Base-by-base conservation (phyloP, 139 green algal genomes). In the Micractinium conductrix region DNA sequence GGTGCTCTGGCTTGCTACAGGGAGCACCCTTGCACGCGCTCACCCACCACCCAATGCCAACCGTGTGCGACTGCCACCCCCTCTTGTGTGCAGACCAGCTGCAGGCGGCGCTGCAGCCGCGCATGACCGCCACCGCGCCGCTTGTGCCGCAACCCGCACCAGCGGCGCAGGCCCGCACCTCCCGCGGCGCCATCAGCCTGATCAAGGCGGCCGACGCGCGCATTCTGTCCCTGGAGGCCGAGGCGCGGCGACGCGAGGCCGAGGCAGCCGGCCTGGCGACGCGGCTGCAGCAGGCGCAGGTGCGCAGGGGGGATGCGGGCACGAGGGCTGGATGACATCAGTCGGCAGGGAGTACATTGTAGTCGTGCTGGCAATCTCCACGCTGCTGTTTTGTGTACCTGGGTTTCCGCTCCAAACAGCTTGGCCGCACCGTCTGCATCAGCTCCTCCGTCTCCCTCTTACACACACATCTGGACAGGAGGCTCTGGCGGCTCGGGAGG, bases 191-290 rank as follows among this genome's bases (percentile, higher is more conserved):
- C 55, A 80, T 91, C 60, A 81, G 53, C 55, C 76, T 91, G 17
- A 81, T 91, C 58, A 80, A 79, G 37, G 86, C 75, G 0, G 78
- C 74, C 0, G 88, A 89, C 42, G 60, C 45, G 7, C 80, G 88
- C 62, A 88, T 94, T 2, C 42, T 78, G 65, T 53, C 88, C 1
- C 85, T 95, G 43, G 87, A 94, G 86, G 73, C 78, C 5, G 85
- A 92, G 55, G 62, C 93, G 48, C 72, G 42, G 83, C 84, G 62
- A 42, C 69, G 85, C 73, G 76, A 88, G 30, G 55, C 72, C 9
- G 67, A 76, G 38, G 45, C 88, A 28, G 24, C 70, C 0, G 62
- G 21, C 14, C 42, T 73, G 28, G 9, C 16, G 1, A 38, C n/a
- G 24, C 53, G 60, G 76, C 76, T 82, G 76, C 58, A 35, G 58